Percentiles rank a stretch among this genome's conserved stretches.
Conservation (phyloP, 805 yeast genomes). For the Starmerella bombi region DNA sequence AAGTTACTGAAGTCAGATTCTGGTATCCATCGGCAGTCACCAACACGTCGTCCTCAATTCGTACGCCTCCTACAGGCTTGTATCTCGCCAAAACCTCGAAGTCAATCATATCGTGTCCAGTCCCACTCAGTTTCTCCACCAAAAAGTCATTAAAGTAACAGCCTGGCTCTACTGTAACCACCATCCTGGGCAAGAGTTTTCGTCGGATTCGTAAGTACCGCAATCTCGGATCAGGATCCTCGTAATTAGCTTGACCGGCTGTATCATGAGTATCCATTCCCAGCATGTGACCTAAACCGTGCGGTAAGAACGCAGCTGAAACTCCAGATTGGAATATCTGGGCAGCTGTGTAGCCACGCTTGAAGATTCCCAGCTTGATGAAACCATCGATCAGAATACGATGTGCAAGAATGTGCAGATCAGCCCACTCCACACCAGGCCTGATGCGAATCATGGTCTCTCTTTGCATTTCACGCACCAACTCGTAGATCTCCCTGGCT, state of each 20-base stretch:
- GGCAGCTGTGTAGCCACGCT: constrained; percentile 35
- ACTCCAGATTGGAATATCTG: constrained; percentile 60
- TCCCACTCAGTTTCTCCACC: constrained; percentile 33
- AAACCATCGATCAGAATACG: constrained; percentile 59
- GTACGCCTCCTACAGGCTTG: constrained; percentile 88
- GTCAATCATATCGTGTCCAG: constrained; percentile 43
- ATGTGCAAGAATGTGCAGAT: constrained; percentile 69
- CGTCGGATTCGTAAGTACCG: constrained; percentile 73
- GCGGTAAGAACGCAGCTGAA: constrained; percentile 78
- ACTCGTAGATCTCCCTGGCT: constrained; percentile 65
- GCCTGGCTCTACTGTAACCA: constrained; percentile 91
- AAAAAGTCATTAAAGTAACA: constrained; percentile 77
- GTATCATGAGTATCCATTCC: constrained; percentile 97
- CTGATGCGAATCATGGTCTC: constrained; percentile 56
- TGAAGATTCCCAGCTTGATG: constrained; percentile 62
- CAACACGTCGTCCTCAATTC: constrained; percentile 86
- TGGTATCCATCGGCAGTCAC: constrained; percentile 68
- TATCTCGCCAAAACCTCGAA: constrained; percentile 56
- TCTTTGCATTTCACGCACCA: constrained; percentile 72
- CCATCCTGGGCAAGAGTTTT: constrained; percentile 59
- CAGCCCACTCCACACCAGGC: constrained; percentile 82
- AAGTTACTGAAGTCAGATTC: constrained; percentile 68
- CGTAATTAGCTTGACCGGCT: constrained; percentile 76
- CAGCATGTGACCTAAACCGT: constrained; percentile 84
- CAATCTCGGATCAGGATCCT: constrained; percentile 67